These are phyloP conservation scores for Cubamyces sp. DNA, from an alignment of 768 basidiomycete species.

Conservation along the genomic window DNA sequence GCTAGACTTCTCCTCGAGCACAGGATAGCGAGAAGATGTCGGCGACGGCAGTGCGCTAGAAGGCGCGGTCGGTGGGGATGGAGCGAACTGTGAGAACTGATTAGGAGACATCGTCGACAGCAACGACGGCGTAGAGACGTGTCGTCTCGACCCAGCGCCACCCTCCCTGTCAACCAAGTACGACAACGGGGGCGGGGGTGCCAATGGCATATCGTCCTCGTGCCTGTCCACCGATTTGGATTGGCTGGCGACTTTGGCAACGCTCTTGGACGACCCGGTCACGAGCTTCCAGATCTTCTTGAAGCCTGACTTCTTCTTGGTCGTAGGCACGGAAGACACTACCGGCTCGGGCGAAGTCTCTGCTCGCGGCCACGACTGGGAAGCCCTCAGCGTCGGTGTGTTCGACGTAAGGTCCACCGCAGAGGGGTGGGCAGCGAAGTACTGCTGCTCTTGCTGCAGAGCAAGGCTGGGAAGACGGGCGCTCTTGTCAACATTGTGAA, in stretches of 20 bases:
- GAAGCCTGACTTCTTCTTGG: slow-evolving; percentile 76
- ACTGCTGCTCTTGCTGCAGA: slow-evolving; percentile 63
- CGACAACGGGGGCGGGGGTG: slow-evolving; percentile 90
- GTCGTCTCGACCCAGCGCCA: slow-evolving; percentile 52
- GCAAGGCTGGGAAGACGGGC: slow-evolving; percentile 58
- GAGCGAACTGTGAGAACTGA: slow-evolving; percentile 57
- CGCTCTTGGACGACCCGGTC: slow-evolving; percentile 56
- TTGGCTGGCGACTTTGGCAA: slow-evolving; percentile 41
- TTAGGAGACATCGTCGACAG: slow-evolving; percentile 63
- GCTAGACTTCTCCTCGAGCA: slow-evolving; percentile 53
- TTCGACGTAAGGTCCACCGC: slow-evolving; percentile 35
- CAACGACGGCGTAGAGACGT: slow-evolving; percentile 72
- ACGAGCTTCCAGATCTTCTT: slow-evolving; percentile 84
- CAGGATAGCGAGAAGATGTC: slow-evolving; percentile 69
- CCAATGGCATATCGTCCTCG: slow-evolving; percentile 77
- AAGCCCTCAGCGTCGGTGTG: slow-evolving; percentile 33
- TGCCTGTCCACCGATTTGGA: slow-evolving; percentile 46
- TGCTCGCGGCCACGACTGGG: slow-evolving; percentile 30
- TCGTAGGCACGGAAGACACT: slow-evolving; percentile 11
- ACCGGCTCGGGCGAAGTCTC: slow-evolving; percentile 20
- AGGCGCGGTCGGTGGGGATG: slow-evolving; percentile 76
- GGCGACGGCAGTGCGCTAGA: slow-evolving; percentile 79
- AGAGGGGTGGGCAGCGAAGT: slow-evolving; percentile 28
- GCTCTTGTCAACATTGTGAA: slow-evolving; percentile 12
- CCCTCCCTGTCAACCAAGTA: slow-evolving; percentile 72